A percentile compares a stretch with the other conserved stretches of the same genome.
Conservation (phyloP, 192 early-diverging fungal species). For the Linnemannia elongata region DNA sequence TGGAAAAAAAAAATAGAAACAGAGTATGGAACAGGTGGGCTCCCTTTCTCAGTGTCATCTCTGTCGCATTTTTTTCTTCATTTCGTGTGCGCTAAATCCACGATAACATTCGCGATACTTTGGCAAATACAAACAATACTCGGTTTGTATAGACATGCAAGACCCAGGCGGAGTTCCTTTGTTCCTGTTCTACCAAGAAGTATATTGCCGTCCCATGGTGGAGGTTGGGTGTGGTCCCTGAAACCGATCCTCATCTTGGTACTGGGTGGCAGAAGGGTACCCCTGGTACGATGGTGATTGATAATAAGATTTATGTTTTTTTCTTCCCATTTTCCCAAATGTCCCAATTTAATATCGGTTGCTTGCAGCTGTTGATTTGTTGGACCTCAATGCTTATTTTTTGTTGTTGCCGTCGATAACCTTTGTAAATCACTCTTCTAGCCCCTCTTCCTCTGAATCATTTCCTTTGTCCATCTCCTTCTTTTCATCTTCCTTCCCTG, state of each 20-base stretch:
- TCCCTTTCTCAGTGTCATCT: background rate
- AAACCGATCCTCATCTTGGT: background rate
- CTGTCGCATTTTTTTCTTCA: background rate
- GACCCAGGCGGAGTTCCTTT: background rate
- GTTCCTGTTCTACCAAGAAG: background rate
- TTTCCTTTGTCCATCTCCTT: background rate
- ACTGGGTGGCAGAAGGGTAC: background rate
- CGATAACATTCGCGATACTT: background rate
- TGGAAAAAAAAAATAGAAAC: background rate
- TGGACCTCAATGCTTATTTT: background rate
- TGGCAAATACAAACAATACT: background rate
- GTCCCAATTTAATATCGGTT: background rate
- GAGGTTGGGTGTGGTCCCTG: background rate
- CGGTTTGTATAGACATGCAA: background rate
- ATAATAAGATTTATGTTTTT: background rate
- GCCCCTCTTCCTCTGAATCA: background rate
- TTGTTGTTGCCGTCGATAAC: background rate
- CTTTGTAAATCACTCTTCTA: background rate
- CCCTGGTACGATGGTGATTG: conserved; percentile 7
- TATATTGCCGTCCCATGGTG: background rate
- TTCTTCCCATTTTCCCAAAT: background rate
- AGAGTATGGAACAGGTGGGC: background rate
- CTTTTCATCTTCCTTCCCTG: too few species aligned
- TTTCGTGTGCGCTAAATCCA: background rate
- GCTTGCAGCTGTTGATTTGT: background rate